Evolutionary conservation across 2,329 filamentous ascomycete species (phyloP).

Genomic region (Didymella arachidicola): DNA sequence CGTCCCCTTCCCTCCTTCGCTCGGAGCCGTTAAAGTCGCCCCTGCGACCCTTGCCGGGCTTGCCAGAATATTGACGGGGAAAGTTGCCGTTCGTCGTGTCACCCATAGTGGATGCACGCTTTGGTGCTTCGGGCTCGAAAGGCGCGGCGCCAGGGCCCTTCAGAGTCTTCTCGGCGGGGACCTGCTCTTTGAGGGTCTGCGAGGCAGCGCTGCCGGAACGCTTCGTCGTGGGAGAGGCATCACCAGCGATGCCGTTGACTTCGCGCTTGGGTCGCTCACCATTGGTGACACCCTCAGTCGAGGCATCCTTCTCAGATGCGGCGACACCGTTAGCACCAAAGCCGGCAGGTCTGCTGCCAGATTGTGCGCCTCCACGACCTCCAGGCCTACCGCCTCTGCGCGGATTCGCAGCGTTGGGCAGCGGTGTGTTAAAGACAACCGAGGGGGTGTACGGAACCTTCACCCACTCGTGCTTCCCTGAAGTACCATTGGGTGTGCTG

Average conservation of each 20-base stretch:
- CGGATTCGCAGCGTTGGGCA: conserved; percentile 61
- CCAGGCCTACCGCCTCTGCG: conserved; percentile 56
- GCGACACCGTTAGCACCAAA: conserved; percentile 51
- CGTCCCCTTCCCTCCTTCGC: conserved; percentile 44
- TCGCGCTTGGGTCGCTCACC: conserved; percentile 47
- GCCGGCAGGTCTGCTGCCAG: conserved; percentile 58
- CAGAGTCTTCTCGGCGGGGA: conserved; percentile 33
- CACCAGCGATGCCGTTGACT: conserved; percentile 36
- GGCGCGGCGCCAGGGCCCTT: conserved; percentile 29
- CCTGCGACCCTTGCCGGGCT: conserved; percentile 42
- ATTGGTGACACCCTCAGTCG: conserved; percentile 31
- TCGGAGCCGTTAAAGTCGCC: conserved; percentile 42
- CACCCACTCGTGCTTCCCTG: conserved; percentile 84
- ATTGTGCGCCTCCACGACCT: conserved; percentile 64
- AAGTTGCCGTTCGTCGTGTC: conserved; percentile 35
- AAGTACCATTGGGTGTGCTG: conserved; percentile 43
- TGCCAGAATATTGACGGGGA: conserved; percentile 43
- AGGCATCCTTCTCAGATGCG: conserved; percentile 49
- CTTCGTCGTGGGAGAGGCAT: conserved; percentile 47
- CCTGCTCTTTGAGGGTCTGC: conserved; percentile 39
- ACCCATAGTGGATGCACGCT: conserved; percentile 28
- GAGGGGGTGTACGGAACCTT: conserved; percentile 82
- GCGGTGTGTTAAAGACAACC: conserved; percentile 84
- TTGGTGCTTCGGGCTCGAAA: conserved; percentile 37
- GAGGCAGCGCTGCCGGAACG: conserved; percentile 47